phyloP scores from a whole-genome alignment of 78 protist genomes.

The Dictyostelium capitatum region DNA sequence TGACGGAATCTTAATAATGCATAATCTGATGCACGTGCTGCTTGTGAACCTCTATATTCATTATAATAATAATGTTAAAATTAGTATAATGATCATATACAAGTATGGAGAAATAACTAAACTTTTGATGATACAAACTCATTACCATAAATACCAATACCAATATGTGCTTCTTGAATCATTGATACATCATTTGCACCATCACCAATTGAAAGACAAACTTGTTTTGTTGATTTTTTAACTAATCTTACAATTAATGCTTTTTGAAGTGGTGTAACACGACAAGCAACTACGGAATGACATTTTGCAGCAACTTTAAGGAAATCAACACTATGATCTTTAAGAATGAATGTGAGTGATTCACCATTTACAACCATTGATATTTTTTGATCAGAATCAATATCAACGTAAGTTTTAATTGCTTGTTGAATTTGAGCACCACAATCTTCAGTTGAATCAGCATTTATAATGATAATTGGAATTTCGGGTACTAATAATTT shows the following conservation, averaged over 20 bases:
- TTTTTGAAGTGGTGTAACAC: slow-evolving; percentile 95
- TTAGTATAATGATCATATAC: too few relatives aligned
- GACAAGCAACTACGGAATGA: slow-evolving; percentile 91
- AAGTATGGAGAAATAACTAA: too few relatives aligned
- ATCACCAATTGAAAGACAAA: slow-evolving; percentile 94
- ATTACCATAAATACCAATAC: slow-evolving; percentile 94
- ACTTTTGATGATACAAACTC: slow-evolving; percentile 66
- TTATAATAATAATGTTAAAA: too few relatives aligned
- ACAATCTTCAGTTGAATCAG: slow-evolving; percentile 29
- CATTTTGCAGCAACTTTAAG: slow-evolving; percentile 78
- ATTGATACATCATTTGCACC: slow-evolving; percentile 88
- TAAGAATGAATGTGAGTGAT: slow-evolving; percentile 27
- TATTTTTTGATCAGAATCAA: not conserved
- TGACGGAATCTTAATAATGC: slow-evolving; percentile 86
- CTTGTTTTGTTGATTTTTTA: slow-evolving; percentile 5
- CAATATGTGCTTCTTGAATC: slow-evolving; percentile 89
- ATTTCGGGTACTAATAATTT: slow-evolving; percentile 34
- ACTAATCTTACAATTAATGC: slow-evolving; percentile 90
- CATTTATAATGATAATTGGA: slow-evolving; percentile 56
- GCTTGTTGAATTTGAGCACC: not conserved
- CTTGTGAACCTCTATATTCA: slow-evolving; percentile 95
- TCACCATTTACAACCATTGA: slow-evolving; percentile 77
- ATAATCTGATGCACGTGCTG: slow-evolving; percentile 93
- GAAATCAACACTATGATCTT: slow-evolving; percentile 57
- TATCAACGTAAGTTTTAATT: not conserved